These are phyloP conservation scores for Ceratocystis alfenasii DNA, from an alignment of 2,329 filamentous ascomycete species.

Conservation along the genomic window DNA sequence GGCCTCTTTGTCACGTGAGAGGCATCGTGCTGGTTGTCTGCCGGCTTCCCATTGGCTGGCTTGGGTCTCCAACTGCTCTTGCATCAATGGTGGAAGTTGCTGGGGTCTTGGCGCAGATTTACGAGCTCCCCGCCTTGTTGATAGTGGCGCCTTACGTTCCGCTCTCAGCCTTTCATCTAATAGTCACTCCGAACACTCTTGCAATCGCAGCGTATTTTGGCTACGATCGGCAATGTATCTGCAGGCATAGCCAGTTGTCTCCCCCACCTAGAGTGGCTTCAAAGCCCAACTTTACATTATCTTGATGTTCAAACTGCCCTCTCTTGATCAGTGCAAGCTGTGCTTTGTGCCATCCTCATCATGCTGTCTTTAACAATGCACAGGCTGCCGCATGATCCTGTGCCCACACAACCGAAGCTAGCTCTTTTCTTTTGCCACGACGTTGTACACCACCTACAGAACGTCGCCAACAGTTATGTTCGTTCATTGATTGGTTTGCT, in stretches of 20 bases:
- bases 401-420: neutral
- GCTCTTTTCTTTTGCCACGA: neutral
- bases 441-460: neutral
- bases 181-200: neutral
- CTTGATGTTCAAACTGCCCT: neutral
- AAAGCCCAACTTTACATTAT: neutral
- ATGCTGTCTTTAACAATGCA: neutral
- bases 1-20: neutral
- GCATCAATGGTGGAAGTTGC: too few species aligned
- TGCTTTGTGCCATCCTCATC: neutral
- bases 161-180: neutral
- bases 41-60: neutral
- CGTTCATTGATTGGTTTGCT: neutral
- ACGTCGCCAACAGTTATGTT: neutral
- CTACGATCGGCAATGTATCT: too few species aligned
- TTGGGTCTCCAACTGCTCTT: neutral
- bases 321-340: neutral
- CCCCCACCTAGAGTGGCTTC: too few species aligned
- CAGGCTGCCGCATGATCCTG: neutral
- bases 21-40: neutral
- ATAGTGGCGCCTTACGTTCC: neutral
- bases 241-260: too few species aligned
- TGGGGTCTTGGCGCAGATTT: neutral
- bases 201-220: too few species aligned
- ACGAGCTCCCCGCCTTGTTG: neutral